Evolutionary conservation across 1,284 basidiomycete genomes (phyloP).

Genomic region (Peniophora sp.): DNA sequence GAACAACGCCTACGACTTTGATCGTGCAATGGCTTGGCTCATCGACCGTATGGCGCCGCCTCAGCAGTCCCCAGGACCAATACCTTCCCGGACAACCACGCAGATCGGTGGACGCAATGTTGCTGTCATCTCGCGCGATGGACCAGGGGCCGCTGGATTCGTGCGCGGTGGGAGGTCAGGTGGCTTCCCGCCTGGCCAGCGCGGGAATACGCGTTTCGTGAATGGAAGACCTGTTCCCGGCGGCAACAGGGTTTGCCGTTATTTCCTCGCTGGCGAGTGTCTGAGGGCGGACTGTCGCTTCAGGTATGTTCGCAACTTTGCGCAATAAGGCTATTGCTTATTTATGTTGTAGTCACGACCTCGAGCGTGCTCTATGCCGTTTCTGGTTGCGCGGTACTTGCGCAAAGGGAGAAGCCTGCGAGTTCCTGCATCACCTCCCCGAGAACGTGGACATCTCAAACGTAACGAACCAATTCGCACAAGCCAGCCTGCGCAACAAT

Average conservation of each 20-base stretch:
- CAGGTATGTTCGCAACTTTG: no score
- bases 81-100: slow-evolving; percentile 35
- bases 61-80: slow-evolving; percentile 23
- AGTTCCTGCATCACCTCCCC: slow-evolving; percentile 86
- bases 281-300: slow-evolving; percentile 94
- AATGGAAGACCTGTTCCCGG: slow-evolving; percentile 52
- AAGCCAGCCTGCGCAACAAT: slow-evolving; percentile 41
- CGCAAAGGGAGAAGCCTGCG: slow-evolving; percentile 86
- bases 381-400: slow-evolving; percentile 98
- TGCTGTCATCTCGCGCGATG: slow-evolving; percentile 51
- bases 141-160: slow-evolving; percentile 19
- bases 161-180: slow-evolving; percentile 39
- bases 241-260: slow-evolving; percentile 83
- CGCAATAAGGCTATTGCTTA: no score
- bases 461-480: slow-evolving; percentile 51
- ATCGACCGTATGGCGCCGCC: slow-evolving; percentile 61
- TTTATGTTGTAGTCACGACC: slow-evolving; percentile 58
- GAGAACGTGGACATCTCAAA: slow-evolving; percentile 67
- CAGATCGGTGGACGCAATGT: slow-evolving; percentile 59
- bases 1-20: slow-evolving; percentile 88
- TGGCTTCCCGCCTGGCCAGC: slow-evolving; percentile 32
- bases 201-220: slow-evolving; percentile 39
- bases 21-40: slow-evolving; percentile 88
- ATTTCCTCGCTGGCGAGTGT: slow-evolving; percentile 96
- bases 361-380: slow-evolving; percentile 88